Evolutionary conservation across 352 stramenopile genomes (phyloP).

Genomic region (Globisporangium polare): DNA sequence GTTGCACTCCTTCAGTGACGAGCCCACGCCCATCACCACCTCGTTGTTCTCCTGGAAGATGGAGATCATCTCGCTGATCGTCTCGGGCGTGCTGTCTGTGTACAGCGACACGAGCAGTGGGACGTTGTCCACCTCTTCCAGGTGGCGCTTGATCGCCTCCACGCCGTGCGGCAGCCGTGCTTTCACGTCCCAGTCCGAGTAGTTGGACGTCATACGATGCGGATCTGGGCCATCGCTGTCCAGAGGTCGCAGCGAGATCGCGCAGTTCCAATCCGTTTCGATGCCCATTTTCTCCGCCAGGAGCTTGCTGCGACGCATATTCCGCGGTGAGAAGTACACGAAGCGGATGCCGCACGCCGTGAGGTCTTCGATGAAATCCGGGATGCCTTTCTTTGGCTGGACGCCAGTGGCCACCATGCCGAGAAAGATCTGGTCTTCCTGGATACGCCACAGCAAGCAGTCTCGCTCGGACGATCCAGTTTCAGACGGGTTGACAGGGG

Average conservation of each 20-base stretch:
- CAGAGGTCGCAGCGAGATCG: constrained; percentile 94
- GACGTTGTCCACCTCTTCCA: constrained; percentile 98
- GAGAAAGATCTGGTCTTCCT: constrained; percentile 97
- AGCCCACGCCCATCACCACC: constrained; percentile 77
- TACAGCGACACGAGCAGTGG: constrained; percentile 97
- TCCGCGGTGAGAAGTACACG: constrained; percentile 99
- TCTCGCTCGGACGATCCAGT: constrained; percentile 51
- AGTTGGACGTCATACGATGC: constrained; percentile 96
- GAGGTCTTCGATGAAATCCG: constrained; percentile 94
- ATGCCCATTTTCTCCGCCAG: constrained; percentile 98
- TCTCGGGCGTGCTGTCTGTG: constrained; percentile 96
- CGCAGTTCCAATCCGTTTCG: constrained; percentile 99
- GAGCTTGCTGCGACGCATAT: constrained; percentile 97
- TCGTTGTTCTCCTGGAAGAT: constrained; percentile 87
- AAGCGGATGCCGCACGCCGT: constrained; percentile 95
- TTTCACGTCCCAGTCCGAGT: constrained; percentile 98
- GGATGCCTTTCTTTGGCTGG: constrained; percentile 92
- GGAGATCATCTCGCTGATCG: constrained; percentile 92
- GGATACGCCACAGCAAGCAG: constrained; percentile 74
- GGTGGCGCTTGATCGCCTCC: constrained; percentile 93
- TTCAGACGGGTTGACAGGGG: constrained; percentile 45
- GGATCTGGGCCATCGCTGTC: constrained; percentile 90
- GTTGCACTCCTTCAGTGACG: constrained; percentile 73
- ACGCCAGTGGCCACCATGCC: constrained; percentile 95
- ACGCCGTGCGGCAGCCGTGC: constrained; percentile 94